phyloP scores from a whole-genome alignment of 345 rosid species.

The Eucalyptus tenuipes region DNA sequence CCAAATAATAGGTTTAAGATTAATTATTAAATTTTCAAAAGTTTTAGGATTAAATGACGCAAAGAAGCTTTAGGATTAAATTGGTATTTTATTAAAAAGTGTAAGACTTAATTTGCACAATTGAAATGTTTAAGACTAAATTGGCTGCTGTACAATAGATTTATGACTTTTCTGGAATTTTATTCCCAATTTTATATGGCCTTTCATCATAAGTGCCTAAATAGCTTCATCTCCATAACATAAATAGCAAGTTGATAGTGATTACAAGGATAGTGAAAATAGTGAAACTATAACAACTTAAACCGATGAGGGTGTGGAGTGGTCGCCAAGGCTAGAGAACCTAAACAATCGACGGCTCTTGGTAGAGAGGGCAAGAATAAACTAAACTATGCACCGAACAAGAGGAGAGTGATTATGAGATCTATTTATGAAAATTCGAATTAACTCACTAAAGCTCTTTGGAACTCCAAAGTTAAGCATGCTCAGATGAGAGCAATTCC shows the following conservation, averaged over 20 bases:
- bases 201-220: not conserved
- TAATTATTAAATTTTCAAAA: too few species aligned
- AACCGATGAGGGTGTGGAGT: not conserved
- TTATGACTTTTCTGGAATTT: not conserved
- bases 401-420: not conserved
- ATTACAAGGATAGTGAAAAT: not conserved
- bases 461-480: too few species aligned
- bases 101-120: too few species aligned
- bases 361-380: not conserved
- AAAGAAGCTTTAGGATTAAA: not conserved
- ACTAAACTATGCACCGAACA: not conserved
- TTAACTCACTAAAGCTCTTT: not conserved
- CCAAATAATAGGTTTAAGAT: not conserved
- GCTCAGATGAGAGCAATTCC: not conserved
- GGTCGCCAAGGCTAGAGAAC: not conserved
- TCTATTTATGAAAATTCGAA: not conserved
- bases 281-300: not conserved
- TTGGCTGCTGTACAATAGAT: rapidly evolving
- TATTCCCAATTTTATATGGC: not conserved
- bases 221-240: not conserved
- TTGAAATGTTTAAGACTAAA: too few species aligned
- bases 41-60: not conserved
- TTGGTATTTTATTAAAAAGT: too few species aligned
- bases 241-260: not conserved
- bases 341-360: too few species aligned